Evolutionary conservation across 2,329 filamentous ascomycete genomes (phyloP).

Genomic region (Fusarium sp.): DNA sequence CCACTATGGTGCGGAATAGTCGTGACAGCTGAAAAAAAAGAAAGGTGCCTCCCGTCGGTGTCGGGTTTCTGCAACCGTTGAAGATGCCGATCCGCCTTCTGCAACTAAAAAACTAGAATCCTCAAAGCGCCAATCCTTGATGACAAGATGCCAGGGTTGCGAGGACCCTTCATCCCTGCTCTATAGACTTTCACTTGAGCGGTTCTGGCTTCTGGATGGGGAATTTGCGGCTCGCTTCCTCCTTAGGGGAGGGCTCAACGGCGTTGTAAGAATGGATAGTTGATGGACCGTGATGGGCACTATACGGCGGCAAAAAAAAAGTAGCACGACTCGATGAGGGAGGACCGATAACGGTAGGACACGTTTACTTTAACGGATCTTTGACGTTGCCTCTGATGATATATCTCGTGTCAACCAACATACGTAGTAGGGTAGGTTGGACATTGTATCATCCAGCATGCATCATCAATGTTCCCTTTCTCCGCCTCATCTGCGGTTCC

Average conservation of each 20-base stretch:
- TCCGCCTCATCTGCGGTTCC: neutral
- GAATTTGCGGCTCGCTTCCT: neutral
- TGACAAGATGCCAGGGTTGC: neutral
- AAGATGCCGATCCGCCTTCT: conserved; percentile 3
- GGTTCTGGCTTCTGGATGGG: conserved; percentile 1
- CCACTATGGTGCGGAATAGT: neutral
- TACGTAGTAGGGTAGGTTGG: neutral
- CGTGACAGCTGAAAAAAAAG: conserved; percentile 8
- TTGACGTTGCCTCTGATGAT: conserved; percentile 2
- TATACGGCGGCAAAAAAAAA: neutral
- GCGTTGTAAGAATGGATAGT: neutral
- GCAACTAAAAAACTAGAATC: conserved; percentile 3
- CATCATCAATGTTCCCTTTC: neutral
- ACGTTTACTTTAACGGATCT: neutral
- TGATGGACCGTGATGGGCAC: neutral
- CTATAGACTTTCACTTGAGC: conserved; percentile 5
- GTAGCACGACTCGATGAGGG: neutral
- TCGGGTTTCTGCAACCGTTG: conserved; percentile 10
- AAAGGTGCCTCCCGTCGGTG: neutral
- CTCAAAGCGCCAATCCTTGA: conserved; percentile 3
- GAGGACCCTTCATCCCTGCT: conserved; percentile 7
- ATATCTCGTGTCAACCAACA: conserved; percentile 19
- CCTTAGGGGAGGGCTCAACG: neutral
- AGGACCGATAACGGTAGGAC: neutral
- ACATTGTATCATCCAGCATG: neutral